These are phyloP conservation scores for Aphanomyces stellatus DNA, from an alignment of 352 stramenopile species.

Conservation along the genomic window DNA sequence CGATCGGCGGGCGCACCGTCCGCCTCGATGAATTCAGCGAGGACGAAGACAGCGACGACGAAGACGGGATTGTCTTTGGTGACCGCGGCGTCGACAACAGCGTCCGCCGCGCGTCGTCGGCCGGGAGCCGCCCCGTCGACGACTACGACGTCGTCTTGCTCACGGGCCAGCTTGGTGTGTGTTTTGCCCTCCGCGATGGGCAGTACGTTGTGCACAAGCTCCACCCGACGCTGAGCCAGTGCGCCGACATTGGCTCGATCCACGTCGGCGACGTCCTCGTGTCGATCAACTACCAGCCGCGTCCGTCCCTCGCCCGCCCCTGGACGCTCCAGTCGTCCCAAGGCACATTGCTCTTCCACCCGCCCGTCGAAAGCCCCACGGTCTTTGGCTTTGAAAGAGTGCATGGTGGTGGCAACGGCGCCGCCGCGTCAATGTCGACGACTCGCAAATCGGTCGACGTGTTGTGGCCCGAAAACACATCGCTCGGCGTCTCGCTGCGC, in stretches of 20 bases:
- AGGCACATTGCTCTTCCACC: not conserved
- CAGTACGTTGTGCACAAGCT: not conserved
- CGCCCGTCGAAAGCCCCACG: not conserved
- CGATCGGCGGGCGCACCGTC: not conserved
- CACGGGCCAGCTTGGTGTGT: not conserved
- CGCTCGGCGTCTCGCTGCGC: slow-evolving; percentile 1
- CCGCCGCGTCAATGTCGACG: not conserved
- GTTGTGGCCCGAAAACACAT: not conserved
- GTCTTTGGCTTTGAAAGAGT: not conserved
- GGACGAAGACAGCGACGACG: not conserved
- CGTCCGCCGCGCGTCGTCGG: not conserved
- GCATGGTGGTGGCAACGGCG: not conserved
- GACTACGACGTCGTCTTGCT: not conserved
- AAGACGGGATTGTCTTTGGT: not conserved
- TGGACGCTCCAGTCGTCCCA: not conserved
- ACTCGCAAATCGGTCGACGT: not conserved
- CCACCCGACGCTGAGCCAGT: slow-evolving; percentile 5
- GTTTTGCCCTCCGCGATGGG: not conserved
- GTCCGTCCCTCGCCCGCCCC: not conserved
- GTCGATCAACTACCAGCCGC: not conserved
- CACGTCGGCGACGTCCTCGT: not conserved
- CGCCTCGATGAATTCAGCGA: slow-evolving; percentile 10
- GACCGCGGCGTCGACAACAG: not conserved
- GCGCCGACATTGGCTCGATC: not conserved
- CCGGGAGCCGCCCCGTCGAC: not conserved